Conservation (phyloP, 2,329 filamentous ascomycete genomes). For the Neofusicoccum ribis region DNA sequence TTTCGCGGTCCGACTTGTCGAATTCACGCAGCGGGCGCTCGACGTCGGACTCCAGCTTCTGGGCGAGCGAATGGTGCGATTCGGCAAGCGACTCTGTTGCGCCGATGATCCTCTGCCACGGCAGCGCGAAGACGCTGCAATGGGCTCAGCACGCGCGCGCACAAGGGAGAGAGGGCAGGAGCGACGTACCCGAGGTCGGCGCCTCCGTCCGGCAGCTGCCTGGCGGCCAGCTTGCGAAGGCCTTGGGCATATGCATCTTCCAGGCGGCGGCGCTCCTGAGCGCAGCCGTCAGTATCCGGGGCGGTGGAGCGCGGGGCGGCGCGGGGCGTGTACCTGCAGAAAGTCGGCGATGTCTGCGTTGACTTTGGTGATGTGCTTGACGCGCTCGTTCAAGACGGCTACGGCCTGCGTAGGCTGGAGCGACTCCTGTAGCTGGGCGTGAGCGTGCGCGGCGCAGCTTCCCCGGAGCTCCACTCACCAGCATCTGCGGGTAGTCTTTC, state of each 20-base stretch:
- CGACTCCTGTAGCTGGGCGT: constrained; percentile 60
- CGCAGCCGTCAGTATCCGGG: constrained; percentile 17
- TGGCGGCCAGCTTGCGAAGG: constrained; percentile 76
- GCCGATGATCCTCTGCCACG: constrained; percentile 85
- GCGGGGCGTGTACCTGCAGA: constrained; percentile 72
- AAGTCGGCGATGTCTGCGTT: constrained; percentile 94
- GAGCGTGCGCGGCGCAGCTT: constrained; percentile 29
- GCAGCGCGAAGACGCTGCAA: constrained; percentile 78
- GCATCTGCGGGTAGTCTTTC: constrained; percentile 89
- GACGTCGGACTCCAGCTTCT: constrained; percentile 84
- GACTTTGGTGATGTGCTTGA: constrained; percentile 81
- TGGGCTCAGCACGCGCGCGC: constrained; percentile 18
- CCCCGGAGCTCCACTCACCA: constrained; percentile 63
- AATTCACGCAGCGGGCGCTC: constrained; percentile 81
- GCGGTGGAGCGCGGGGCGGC: constrained; percentile 1
- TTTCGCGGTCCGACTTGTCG: constrained; percentile 67
- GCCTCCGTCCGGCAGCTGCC: constrained; percentile 70
- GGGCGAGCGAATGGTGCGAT: constrained; percentile 78
- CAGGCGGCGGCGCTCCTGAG: constrained; percentile 84
- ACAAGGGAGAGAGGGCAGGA: constrained; percentile 21
- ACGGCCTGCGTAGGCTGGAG: constrained; percentile 83
- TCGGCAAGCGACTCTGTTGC: constrained; percentile 78
- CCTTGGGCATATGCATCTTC: constrained; percentile 87
- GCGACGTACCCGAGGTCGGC: constrained; percentile 79
- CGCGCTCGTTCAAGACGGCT: constrained; percentile 77